phyloP scores from a whole-genome alignment of 208 protist species.

The Leishmania lainsoni region DNA sequence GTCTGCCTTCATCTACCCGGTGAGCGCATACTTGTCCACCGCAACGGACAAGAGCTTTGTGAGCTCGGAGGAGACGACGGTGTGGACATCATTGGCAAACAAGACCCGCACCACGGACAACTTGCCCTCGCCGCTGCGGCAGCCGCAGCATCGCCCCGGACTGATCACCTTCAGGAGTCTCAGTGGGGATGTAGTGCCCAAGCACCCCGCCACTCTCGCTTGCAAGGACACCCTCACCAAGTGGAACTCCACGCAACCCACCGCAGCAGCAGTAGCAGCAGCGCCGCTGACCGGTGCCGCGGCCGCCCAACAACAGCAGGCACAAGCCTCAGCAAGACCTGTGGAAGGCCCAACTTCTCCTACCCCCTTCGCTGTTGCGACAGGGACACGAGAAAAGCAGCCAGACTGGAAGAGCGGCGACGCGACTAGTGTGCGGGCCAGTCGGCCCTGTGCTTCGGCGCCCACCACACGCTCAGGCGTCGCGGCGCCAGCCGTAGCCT shows the following conservation, averaged over 20 bases:
- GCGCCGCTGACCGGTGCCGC: neutral
- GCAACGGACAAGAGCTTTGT: neutral
- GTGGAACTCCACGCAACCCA: neutral
- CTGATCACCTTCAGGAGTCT: neutral
- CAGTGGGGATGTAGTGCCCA: neutral
- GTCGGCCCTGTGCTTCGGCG: neutral
- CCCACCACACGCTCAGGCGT: neutral
- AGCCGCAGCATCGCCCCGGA: neutral
- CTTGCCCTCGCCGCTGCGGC: neutral
- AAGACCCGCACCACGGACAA: neutral
- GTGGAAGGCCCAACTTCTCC: neutral
- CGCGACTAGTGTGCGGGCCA: neutral
- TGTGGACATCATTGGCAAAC: neutral
- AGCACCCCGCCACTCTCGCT: neutral
- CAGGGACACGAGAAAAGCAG: neutral
- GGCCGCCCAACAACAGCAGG: neutral
- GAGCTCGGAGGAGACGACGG: neutral
- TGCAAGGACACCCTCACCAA: neutral
- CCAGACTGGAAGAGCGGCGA: neutral
- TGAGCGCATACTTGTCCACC: neutral
- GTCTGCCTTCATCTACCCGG: neutral
- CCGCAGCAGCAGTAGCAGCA: neutral
- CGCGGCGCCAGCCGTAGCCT: neutral
- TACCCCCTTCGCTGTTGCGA: neutral
- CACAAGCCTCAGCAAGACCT: neutral